Conservation (phyloP, 192 early-diverging fungal genomes). For the Allomyces macrogynus region DNA sequence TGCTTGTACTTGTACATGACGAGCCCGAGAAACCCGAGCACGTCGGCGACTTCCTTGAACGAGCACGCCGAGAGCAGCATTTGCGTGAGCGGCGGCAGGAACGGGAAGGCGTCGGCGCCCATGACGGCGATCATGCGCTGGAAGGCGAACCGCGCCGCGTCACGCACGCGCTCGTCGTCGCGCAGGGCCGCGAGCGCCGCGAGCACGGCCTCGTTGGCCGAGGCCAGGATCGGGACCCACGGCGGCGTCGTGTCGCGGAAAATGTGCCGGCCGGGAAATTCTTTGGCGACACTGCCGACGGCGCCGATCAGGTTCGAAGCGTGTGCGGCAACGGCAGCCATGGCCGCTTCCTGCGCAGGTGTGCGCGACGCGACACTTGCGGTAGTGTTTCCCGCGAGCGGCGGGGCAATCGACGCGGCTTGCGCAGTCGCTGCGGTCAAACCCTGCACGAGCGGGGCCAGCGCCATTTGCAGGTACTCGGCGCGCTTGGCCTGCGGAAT, state of each 20-base stretch:
- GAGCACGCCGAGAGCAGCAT: constrained; percentile 53
- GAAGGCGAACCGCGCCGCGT: constrained; percentile 41
- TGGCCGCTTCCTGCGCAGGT: background rate
- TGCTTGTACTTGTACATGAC: constrained; percentile 85
- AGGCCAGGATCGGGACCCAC: background rate
- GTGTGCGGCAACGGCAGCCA: background rate
- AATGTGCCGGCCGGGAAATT: background rate
- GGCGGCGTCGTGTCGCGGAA: background rate
- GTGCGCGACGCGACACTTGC: background rate
- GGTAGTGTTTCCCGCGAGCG: background rate
- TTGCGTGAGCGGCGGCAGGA: constrained; percentile 53
- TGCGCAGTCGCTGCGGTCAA: background rate
- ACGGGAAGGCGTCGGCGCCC: constrained; percentile 60
- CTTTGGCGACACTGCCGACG: background rate
- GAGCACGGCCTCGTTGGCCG: background rate
- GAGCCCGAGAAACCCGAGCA: constrained; percentile 63
- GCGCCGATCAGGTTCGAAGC: background rate
- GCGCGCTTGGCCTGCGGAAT: background rate
- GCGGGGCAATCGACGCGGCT: background rate
- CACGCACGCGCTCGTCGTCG: background rate
- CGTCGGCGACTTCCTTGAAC: constrained; percentile 59
- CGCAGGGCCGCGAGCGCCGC: background rate
- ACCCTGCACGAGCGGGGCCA: background rate
- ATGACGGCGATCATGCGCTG: constrained; percentile 72
- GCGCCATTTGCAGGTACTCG: background rate